Evolutionary conservation across 2,329 filamentous ascomycete genomes (phyloP).

Genomic region (Xylaria sp.): DNA sequence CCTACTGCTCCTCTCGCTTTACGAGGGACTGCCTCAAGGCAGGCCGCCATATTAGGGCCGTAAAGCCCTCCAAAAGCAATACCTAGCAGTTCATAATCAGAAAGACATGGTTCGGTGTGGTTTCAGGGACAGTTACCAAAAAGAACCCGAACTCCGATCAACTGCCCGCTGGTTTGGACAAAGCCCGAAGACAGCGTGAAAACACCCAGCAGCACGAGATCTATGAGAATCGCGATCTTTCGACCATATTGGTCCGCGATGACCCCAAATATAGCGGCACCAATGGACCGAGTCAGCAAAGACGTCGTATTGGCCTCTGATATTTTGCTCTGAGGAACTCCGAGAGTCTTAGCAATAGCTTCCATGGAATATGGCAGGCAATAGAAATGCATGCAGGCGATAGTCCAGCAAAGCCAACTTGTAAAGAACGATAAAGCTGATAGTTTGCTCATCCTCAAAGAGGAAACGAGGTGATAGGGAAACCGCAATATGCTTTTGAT

Average conservation of each 20-base stretch:
- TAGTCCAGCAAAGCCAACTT: neutral
- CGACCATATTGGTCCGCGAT: neutral
- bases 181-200: slow-evolving; percentile 1
- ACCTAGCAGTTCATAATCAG: neutral
- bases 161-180: neutral
- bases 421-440: neutral
- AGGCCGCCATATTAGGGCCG: neutral
- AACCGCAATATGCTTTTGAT: neutral
- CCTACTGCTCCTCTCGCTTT: neutral
- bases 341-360: neutral
- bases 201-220: neutral
- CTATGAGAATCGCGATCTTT: neutral
- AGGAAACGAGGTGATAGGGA: neutral
- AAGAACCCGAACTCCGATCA: neutral
- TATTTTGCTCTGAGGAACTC: neutral
- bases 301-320: neutral
- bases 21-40: neutral
- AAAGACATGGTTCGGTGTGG: neutral
- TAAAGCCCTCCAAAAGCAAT: neutral
- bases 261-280: neutral
- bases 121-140: neutral
- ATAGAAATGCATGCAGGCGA: slow-evolving; percentile 2
- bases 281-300: neutral
- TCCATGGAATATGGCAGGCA: neutral
- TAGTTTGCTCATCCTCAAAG: neutral